Conservation (phyloP, 164 flowering plant species). For the Magnolia sinica region DNA sequence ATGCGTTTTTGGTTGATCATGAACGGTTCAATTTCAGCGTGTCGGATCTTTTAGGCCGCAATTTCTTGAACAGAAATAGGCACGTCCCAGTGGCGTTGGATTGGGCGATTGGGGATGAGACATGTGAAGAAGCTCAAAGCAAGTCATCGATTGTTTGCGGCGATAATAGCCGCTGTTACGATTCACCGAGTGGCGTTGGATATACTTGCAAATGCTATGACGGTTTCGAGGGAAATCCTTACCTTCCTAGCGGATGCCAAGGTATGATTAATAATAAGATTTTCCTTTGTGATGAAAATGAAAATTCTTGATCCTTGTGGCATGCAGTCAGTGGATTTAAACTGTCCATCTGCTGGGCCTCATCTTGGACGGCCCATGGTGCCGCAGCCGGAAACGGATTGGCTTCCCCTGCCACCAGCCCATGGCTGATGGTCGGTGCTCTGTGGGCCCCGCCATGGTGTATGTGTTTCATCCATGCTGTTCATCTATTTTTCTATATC, state of each 20-base stretch:
- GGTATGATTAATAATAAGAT: background rate
- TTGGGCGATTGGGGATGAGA: background rate
- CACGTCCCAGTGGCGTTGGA: background rate
- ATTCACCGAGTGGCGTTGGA: conserved; percentile 9
- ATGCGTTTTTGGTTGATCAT: background rate
- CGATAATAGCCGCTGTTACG: background rate
- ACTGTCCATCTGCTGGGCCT: background rate
- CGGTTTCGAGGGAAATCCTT: conserved; percentile 12
- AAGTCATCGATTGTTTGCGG: background rate
- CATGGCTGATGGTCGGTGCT: too few relatives aligned
- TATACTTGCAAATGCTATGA: conserved; percentile 7
- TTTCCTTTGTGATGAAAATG: background rate
- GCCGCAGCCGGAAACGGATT: too few relatives aligned
- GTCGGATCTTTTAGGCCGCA: background rate
- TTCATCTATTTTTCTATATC: too few relatives aligned
- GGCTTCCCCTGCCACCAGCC: too few relatives aligned
- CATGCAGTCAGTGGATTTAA: background rate
- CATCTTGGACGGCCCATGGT: background rate
- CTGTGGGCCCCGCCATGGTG: too few relatives aligned
- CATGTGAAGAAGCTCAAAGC: background rate
- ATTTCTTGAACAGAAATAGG: too few relatives aligned
- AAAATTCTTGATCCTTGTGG: background rate
- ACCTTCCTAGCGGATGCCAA: conserved; percentile 12
- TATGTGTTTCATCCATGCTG: too few relatives aligned
- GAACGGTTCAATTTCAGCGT: background rate